Percentiles rank a stretch among this genome's conserved stretches.
Evolutionary conservation across 768 basidiomycete species (phyloP).

Genomic region (Macrolepiota albuminosa): DNA sequence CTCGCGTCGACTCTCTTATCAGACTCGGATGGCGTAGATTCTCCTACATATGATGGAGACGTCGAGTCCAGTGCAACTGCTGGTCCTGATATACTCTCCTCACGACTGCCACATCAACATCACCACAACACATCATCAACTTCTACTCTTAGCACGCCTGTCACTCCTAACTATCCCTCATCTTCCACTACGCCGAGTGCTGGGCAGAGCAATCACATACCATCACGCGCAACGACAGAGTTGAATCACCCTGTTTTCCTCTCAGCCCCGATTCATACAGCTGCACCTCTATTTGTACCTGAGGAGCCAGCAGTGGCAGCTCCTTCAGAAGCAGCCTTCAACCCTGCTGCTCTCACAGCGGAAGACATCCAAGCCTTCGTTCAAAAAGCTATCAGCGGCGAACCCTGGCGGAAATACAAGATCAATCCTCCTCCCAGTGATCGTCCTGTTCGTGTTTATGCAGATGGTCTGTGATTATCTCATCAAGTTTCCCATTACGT

Average conservation of each 20-base stretch:
- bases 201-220: constrained; percentile 19
- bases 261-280: constrained; percentile 25
- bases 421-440: constrained; percentile 81
- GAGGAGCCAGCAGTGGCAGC: constrained; percentile 40
- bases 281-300: constrained; percentile 23
- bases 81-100: constrained; percentile 36
- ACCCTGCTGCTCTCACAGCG: constrained; percentile 61
- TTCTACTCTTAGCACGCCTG: constrained; percentile 48
- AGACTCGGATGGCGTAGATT: constrained; percentile 75
- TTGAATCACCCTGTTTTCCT: constrained; percentile 29
- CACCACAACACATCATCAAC: constrained; percentile 43
- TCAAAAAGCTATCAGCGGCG: constrained; percentile 69
- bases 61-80: constrained; percentile 74
- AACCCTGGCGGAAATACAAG: constrained; percentile 61
- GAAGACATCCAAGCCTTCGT: constrained; percentile 83
- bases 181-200: constrained; percentile 20
- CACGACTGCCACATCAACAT: constrained; percentile 25
- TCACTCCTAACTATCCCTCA: constrained; percentile 22
- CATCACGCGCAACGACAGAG: constrained; percentile 18
- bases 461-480: constrained; percentile 64
- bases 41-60: constrained; percentile 88
- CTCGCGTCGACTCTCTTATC: constrained; percentile 52
- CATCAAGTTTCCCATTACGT: constrained; percentile 19
- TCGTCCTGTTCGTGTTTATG: constrained; percentile 85
- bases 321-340: constrained; percentile 38